Percentiles rank a stretch among this genome's conserved stretches.
Conservation (phyloP, 1,139 yeast genomes). For the Arxiozyma telluris region DNA sequence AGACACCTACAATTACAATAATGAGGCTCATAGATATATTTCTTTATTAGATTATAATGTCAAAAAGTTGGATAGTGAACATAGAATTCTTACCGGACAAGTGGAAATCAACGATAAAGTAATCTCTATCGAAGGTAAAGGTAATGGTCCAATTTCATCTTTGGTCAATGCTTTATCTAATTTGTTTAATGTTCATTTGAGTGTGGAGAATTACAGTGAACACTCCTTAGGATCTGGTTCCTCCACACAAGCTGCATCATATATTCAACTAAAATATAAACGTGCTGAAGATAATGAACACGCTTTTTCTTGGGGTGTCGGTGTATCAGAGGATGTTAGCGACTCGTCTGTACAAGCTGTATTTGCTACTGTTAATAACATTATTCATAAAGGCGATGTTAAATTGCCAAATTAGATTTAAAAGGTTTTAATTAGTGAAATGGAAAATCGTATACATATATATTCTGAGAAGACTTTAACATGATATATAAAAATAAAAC, state of each 20-base stretch:
- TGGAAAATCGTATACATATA: no score
- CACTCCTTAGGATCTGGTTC: slow-evolving; percentile 89
- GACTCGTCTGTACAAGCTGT: slow-evolving; percentile 81
- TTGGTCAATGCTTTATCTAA: slow-evolving; percentile 67
- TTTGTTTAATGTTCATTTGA: slow-evolving; percentile 49
- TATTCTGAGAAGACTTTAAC: no score
- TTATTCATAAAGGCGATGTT: slow-evolving; percentile 25
- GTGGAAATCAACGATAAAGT: slow-evolving; percentile 40
- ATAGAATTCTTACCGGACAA: slow-evolving; percentile 44
- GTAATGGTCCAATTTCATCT: slow-evolving; percentile 95
- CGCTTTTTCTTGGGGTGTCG: slow-evolving; percentile 79
- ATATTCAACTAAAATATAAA: slow-evolving; percentile 53
- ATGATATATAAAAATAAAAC: no score
- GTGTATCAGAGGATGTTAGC: slow-evolving; percentile 86
- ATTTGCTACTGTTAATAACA: slow-evolving; percentile 57
- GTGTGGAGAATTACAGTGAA: slow-evolving; percentile 79
- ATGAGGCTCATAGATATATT: slow-evolving; percentile 28
- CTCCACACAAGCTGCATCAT: slow-evolving; percentile 82
- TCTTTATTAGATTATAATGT: slow-evolving; percentile 46
- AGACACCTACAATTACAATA: slow-evolving; percentile 55
- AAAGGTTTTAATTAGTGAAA: no score
- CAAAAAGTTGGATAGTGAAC: slow-evolving; percentile 34
- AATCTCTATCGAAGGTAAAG: slow-evolving; percentile 53
- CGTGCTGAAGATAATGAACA: slow-evolving; percentile 37
- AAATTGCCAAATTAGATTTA: not conserved